These are phyloP conservation scores for Dimocarpus longan DNA, from an alignment of 345 rosid species.

Conservation along the genomic window DNA sequence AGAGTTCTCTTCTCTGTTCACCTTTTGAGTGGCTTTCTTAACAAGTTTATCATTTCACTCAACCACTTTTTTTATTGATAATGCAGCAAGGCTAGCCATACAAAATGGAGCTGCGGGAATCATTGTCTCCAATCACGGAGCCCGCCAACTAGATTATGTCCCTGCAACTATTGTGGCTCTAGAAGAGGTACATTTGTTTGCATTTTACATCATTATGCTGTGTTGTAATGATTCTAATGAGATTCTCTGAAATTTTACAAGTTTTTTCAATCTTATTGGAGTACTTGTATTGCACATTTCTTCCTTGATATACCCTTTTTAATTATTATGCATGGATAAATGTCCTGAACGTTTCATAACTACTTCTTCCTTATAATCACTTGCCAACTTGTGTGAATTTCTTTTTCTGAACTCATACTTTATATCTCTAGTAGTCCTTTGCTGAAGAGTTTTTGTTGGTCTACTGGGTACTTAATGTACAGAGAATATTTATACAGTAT, in stretches of 20 bases:
- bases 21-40: background rate
- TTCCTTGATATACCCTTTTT: background rate
- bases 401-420: background rate
- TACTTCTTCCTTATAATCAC: background rate
- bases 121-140: constrained; percentile 93
- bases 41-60: background rate
- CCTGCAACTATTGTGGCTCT: constrained; percentile 85
- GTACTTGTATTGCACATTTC: background rate
- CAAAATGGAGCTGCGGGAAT: constrained; percentile 88
- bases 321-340: background rate
- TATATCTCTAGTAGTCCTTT: background rate
- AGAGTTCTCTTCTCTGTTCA: background rate
- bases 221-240: background rate
- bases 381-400: background rate
- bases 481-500: background rate
- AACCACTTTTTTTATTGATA: background rate
- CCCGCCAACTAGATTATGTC: constrained; percentile 91
- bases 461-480: background rate
- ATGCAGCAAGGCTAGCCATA: constrained; percentile 71
- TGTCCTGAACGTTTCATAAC: background rate
- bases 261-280: background rate
- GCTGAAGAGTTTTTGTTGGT: background rate
- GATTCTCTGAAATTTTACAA: background rate
- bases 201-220: background rate
- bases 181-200: constrained; percentile 68